Conservation (phyloP, 2,329 filamentous ascomycete species). For the Catunica adiposa region DNA sequence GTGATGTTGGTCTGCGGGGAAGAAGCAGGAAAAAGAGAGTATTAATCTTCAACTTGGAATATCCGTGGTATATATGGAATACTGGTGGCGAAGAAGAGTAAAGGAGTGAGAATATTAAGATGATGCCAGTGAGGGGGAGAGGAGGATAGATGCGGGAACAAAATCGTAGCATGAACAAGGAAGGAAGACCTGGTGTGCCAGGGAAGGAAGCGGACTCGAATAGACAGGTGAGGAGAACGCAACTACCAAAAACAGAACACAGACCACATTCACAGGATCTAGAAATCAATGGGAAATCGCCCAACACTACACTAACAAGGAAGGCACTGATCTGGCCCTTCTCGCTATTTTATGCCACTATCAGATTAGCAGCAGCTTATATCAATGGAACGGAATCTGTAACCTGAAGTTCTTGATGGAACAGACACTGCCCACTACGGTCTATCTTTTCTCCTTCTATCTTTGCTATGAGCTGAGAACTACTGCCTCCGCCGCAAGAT, state of each 20-base stretch:
- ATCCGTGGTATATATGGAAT: not conserved
- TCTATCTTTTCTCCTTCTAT: not conserved
- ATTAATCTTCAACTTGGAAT: not conserved
- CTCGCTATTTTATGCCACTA: not conserved
- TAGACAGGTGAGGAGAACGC: not conserved
- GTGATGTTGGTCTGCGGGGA: too few relatives aligned
- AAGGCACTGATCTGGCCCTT: not conserved
- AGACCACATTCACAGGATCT: not conserved
- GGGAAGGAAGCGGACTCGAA: not conserved
- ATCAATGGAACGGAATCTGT: not conserved
- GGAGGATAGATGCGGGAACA: not conserved
- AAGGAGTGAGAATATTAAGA: not conserved
- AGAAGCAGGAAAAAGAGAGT: not conserved
- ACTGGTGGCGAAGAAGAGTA: not conserved
- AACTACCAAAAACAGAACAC: slow-evolving; percentile 2
- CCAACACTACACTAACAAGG: not conserved
- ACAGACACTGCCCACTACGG: not conserved
- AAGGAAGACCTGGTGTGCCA: not conserved
- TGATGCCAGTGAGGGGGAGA: not conserved
- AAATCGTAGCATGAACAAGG: slow-evolving; percentile 2
- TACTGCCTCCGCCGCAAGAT: too few relatives aligned
- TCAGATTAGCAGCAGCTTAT: not conserved
- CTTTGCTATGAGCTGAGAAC: not conserved
- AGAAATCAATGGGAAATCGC: not conserved
- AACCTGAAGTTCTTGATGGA: not conserved